Evolutionary conservation across 2,329 filamentous ascomycete species (phyloP), one percentile per base, ranked within the genome.

Genomic region (Ceratocystis papillata): DNA sequence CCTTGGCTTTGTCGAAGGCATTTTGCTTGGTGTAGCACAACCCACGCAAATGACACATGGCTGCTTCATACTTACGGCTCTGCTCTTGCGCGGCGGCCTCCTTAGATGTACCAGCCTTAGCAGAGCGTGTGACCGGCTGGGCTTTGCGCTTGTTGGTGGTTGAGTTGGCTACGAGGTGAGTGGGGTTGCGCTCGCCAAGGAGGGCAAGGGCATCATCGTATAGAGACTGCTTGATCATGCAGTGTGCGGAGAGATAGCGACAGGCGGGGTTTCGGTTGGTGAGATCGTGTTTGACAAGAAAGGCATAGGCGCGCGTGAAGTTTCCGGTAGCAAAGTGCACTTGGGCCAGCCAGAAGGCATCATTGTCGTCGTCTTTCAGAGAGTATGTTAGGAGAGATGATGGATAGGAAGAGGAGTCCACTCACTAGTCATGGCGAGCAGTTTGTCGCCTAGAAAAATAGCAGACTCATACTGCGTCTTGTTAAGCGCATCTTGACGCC

Each of bases 301-400:
- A 89, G 28, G 89, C 83, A 72, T 96, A 87, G 2, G 94, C 92
- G 72, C 94, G 88, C 7, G 88, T 94, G 76, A 96, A 96, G 79
- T 97, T 96, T 71, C 90, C 92, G 62, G 90, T 94, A 63, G 87
- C 88, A 77, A 97, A 99, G 76, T 99, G 93, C 46, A 96, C 90
- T 77, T 97, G 93, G n/a, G 94, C 94, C 55, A 99, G 87, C 88
- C 91, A 96, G 74, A 96, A 96, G 50, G 92, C 93, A 75, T 99
- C 94, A 70, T 90, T 87, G 72, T 96, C 91, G 74, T 93, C 89
- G 73, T 92, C 94, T 96, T 64, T 17, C 3, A 20, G 59, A 17
- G 28, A 30, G 59, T 22, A 70, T 64, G 55, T 46, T 15, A 45
- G 48, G 17, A 20, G 25, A 37, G 46, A 41, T 22, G 15, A n/a